Evolutionary conservation across 495 filamentous ascomycete genomes (phyloP).

Genomic region (Penicillium bovifimosum): DNA sequence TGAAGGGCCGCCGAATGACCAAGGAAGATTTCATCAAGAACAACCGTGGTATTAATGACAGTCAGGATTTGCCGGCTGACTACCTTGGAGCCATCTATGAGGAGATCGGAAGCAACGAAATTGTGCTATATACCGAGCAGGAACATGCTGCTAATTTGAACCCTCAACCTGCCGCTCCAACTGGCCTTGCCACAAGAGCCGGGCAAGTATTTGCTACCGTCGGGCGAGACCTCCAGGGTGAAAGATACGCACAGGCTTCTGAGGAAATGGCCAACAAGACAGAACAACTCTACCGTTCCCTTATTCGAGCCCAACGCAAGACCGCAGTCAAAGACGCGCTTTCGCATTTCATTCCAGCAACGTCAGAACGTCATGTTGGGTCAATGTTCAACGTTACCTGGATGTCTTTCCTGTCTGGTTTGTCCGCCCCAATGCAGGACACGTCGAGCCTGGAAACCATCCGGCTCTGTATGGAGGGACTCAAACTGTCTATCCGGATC

Average conservation of each 20-base stretch:
- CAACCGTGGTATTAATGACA: constrained; percentile 97
- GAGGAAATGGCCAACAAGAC: constrained; percentile 90
- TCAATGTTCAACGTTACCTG: constrained; percentile 99
- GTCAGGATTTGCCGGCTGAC: constrained; percentile 85
- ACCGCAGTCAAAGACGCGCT: constrained; percentile 62
- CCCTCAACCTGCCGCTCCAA: constrained; percentile 50
- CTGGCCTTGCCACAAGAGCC: constrained; percentile 72
- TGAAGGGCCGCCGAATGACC: constrained; percentile 79
- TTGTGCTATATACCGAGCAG: constrained; percentile 87
- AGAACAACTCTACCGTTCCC: constrained; percentile 82
- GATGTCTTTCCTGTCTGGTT: constrained; percentile 96
- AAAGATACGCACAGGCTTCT: constrained; percentile 89
- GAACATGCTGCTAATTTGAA: constrained; percentile 76
- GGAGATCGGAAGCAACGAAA: constrained; percentile 86
- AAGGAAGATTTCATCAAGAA: constrained; percentile 98
- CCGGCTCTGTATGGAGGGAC: constrained; percentile 86
- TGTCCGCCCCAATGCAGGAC: constrained; percentile 87
- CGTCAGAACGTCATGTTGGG: constrained; percentile 88
- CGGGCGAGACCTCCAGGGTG: constrained; percentile 84
- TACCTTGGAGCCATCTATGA: constrained; percentile 87
- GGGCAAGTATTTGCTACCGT: constrained; percentile 87
- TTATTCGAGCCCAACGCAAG: constrained; percentile 79
- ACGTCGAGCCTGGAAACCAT: constrained; percentile 88
- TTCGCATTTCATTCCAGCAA: constrained; percentile 81
- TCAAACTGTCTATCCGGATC: constrained; percentile 87